Conservation (phyloP, 73 alveolate genomes). For the Paramecium octaurelia region DNA sequence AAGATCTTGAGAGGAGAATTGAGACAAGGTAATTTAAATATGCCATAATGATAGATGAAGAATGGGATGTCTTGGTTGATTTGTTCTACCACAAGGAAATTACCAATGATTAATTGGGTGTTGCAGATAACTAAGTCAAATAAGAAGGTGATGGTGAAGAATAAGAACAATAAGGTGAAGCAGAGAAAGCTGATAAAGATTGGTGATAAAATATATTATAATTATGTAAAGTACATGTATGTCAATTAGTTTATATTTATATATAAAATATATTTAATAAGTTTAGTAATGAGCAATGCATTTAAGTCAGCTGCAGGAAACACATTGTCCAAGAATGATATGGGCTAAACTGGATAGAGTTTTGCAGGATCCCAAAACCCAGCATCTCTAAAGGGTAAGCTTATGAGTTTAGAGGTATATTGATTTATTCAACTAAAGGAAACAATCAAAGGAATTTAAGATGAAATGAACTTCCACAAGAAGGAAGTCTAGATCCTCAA, state of each 20-base stretch:
- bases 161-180: not conserved
- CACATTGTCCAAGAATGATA: not conserved
- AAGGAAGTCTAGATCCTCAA: constrained; percentile 86
- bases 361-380: constrained; percentile 68
- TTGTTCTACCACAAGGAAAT: constrained; percentile 58
- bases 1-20: constrained; percentile 84
- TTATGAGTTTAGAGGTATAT: constrained; percentile 62
- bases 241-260: not conserved
- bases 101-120: constrained; percentile 40
- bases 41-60: constrained; percentile 27
- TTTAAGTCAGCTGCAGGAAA: constrained; percentile 41
- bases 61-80: constrained; percentile 70
- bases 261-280: not conserved
- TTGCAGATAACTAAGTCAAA: constrained; percentile 39
- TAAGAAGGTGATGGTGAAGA: constrained; percentile 52
- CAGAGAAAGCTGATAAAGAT: not conserved
- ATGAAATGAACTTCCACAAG: constrained; percentile 93
- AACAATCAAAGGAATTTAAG: constrained; percentile 83
- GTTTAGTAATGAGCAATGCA: not conserved
- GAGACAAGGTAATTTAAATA: not conserved
- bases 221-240: constrained; percentile 17
- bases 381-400: constrained; percentile 78
- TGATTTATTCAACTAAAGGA: constrained; percentile 55
- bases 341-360: constrained; percentile 47
- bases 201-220: constrained; percentile 11